Evolutionary conservation across 805 yeast species (phyloP).

Genomic region (Kazachstania kunashirensis): DNA sequence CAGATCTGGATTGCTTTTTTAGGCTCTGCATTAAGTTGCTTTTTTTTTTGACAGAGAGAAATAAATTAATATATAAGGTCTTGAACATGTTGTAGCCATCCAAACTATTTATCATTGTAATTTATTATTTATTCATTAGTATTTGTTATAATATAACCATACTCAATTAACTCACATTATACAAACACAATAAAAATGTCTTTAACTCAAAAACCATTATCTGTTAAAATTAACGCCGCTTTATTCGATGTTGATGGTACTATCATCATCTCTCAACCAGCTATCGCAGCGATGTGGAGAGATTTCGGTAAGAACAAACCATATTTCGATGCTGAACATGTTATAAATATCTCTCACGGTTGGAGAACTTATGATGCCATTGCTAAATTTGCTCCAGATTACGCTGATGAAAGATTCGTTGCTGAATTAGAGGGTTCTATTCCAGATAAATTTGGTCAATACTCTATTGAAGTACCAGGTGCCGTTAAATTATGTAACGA

Average conservation of each 20-base stretch:
- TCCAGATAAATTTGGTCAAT: slow-evolving; percentile 61
- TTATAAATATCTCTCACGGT: slow-evolving; percentile 70
- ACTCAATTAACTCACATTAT: no score
- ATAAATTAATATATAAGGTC: no score
- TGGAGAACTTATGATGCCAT: slow-evolving; percentile 75
- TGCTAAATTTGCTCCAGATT: slow-evolving; percentile 64
- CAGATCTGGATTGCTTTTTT: no score
- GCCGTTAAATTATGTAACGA: slow-evolving; percentile 52
- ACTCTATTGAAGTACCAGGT: slow-evolving; percentile 69
- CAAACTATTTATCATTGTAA: no score
- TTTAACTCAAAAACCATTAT: slow-evolving; percentile 24
- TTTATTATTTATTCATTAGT: no score
- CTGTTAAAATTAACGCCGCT: slow-evolving; percentile 36
- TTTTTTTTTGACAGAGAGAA: no score
- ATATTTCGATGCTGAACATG: slow-evolving; percentile 57
- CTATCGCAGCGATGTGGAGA: slow-evolving; percentile 77
- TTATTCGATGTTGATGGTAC: slow-evolving; percentile 87
- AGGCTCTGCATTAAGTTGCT: no score
- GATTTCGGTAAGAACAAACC: slow-evolving; percentile 60
- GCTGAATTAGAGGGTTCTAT: slow-evolving; percentile 60
- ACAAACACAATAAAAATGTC: slow-evolving; percentile 18
- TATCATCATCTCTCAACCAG: slow-evolving; percentile 70
- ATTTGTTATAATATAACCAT: no score
- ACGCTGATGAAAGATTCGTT: slow-evolving; percentile 55
- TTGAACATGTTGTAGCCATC: no score